These are phyloP conservation scores for Jackrogersella minutella DNA, from an alignment of 495 filamentous ascomycete species.

Conservation along the genomic window DNA sequence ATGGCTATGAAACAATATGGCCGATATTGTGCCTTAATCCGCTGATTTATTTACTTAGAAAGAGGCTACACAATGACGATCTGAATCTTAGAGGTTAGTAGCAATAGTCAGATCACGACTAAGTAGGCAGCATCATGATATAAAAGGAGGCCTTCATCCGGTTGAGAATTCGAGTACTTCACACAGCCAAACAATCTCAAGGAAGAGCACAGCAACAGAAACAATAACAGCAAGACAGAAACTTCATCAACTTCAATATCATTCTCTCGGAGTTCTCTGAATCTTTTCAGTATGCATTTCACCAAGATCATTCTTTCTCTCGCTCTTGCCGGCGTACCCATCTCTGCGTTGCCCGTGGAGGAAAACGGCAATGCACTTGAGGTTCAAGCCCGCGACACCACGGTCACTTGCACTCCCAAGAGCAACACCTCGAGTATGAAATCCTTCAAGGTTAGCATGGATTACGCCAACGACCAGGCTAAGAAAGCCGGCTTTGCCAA, in stretches of 20 bases:
- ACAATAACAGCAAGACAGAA: background rate
- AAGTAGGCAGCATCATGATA: background rate
- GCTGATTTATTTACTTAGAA: no score
- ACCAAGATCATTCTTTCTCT: slow-evolving; percentile 1
- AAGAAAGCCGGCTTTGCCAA: background rate
- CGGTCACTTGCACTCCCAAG: slow-evolving; percentile 1
- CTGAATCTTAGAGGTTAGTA: background rate
- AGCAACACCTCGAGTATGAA: background rate
- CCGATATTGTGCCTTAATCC: no score
- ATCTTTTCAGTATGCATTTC: background rate
- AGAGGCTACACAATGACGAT: no score
- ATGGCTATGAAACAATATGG: no score
- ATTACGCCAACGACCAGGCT: background rate
- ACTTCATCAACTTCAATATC: background rate
- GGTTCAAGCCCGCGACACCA: background rate
- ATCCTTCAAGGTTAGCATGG: background rate
- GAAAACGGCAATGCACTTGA: background rate
- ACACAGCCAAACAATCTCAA: background rate
- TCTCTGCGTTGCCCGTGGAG: slow-evolving; percentile 5
- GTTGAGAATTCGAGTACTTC: background rate
- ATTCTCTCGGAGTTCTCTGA: background rate
- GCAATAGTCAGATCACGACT: background rate
- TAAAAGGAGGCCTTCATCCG: background rate
- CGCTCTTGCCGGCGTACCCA: background rate
- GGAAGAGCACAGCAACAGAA: no score